These are phyloP conservation scores for Pythium biforme DNA, from an alignment of 352 stramenopile genomes.

Conservation along the genomic window DNA sequence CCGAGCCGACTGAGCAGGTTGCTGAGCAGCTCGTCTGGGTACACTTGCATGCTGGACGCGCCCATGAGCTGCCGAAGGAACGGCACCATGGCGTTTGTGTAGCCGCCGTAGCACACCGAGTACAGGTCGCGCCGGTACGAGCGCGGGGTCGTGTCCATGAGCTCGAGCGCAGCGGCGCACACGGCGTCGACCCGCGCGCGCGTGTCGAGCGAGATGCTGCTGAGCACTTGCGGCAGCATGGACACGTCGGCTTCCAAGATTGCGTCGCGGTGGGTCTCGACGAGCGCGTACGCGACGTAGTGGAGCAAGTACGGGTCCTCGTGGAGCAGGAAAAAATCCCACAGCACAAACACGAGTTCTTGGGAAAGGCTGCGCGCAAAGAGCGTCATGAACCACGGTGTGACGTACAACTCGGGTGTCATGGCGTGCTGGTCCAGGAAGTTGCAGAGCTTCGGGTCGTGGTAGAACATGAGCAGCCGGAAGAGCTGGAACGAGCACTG, in stretches of 20 bases:
- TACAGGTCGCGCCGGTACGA: constrained; percentile 84
- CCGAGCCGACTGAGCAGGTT: constrained; percentile 67
- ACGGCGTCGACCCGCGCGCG: constrained; percentile 59
- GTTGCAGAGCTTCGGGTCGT: constrained; percentile 87
- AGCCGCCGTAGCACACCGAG: constrained; percentile 79
- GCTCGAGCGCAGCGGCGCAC: constrained; percentile 44
- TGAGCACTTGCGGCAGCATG: constrained; percentile 82
- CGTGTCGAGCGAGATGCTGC: constrained; percentile 60
- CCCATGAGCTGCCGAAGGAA: constrained; percentile 71
- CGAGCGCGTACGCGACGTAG: constrained; percentile 87
- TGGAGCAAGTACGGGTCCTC: constrained; percentile 88
- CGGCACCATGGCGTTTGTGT: constrained; percentile 59
- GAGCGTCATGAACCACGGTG: constrained; percentile 94
- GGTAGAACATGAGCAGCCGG: constrained; percentile 89
- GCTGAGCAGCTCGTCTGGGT: constrained; percentile 75
- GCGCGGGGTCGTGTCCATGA: constrained; percentile 64
- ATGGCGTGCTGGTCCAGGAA: constrained; percentile 90
- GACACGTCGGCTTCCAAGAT: constrained; percentile 71
- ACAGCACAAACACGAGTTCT: constrained; percentile 80
- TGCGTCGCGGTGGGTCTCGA: constrained; percentile 47
- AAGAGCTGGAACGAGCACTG: constrained; percentile 93
- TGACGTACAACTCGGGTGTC: constrained; percentile 92
- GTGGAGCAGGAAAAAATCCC: constrained; percentile 91
- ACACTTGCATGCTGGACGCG: constrained; percentile 80
- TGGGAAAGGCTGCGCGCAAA: constrained; percentile 83